Evolutionary conservation across 1,139 yeast species (phyloP), one percentile per base, ranked within the genome.

Genomic region (Diutina rugosa): DNA sequence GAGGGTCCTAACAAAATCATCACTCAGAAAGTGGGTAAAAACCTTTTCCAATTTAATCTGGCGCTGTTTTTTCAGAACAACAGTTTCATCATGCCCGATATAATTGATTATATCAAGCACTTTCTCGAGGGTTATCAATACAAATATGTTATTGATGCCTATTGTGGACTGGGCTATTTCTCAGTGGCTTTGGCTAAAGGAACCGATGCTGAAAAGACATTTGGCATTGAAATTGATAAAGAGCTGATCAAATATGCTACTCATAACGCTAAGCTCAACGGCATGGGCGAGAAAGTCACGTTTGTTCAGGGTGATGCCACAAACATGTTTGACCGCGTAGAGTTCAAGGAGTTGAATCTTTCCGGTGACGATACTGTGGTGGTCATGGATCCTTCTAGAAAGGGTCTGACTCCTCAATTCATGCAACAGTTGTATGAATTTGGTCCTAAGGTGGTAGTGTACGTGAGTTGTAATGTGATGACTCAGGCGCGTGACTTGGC

Each of bases 161-260:
- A 76, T 59, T 76, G 80, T 63, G 80, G 80, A 1, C 72, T 76
- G 5, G 80, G 80, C 0, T 73, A 76, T 59, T 73, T 76, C 61
- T 78, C 79, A 0, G 72, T 76, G 4, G 64, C 74, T 1, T 65
- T 76, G 35, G 66, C 75, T 0, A 64, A 65, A 14, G 63, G 61
- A 9, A 65, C 68, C 0, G 62, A 64, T 12, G 59, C 58, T 29
- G 75, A 73, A 0, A 74, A 72, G 57, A 71, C 76, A 0, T 71
- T 73, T 61, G 80, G 80, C 0, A 72, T 76, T n/a, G 80, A 76
- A 61, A 61, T 76, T 3, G 68, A 76, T 3, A 61, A 64, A 32
- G 59, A 59, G 4, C 67, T 77, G 1, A 70, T 76, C 29, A 61
- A 69, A 44, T 72, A 69, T 60, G 80, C 79, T 2, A 64, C 62